Base-by-base conservation (phyloP, 345 rosid species). In the Firmiana major region DNA sequence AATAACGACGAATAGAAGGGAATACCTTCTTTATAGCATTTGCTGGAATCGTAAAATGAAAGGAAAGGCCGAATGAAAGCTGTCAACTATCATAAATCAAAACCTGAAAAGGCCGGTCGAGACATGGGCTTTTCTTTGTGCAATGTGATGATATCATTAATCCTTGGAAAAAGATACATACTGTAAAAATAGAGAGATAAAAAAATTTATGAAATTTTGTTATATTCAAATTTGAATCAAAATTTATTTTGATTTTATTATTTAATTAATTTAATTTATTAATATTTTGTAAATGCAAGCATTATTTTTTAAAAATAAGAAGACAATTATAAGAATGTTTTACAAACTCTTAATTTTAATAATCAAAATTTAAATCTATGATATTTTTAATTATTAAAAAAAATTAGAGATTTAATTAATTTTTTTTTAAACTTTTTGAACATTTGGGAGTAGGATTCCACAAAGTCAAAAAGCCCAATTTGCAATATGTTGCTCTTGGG, bases 401-500 rank as follows among this genome's bases (percentile, higher is more conserved):
- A 40, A 38, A 5, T 6, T 40, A 6, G 42, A 40, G 42, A 40
- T 6, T 40, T 40, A 40, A 40, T 40, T 40, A 5, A 3, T 36
- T 45, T 49, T 15, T 49, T 57, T 57, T 19, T 57, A 15, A 0
- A 48, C 17, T n/a, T 55, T 21, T 58, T 21, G 0, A 22, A 22
- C 15, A 3, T 57, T 57, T 22, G 28, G 62, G 10, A 21, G 24
- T 51, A 54, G 16, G 36, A 34, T n/a, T 15, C 38, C 40, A 38
- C 49, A 8, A 48, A 73, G 81, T 79, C 80, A 79, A 79, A 79
- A 62, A 59, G 75, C 78, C 79, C 80, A 73, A 42, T 46, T 36
- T 79, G 81, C 85, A 77, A 73, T 69, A 71, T 82, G 72, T 76
- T 76, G 75, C 12, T 78, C 77, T 67, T 75, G 77, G 84, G 75